These are phyloP conservation scores for Geopyxis carbonaria DNA, from an alignment of 495 filamentous ascomycete species.

Conservation along the genomic window DNA sequence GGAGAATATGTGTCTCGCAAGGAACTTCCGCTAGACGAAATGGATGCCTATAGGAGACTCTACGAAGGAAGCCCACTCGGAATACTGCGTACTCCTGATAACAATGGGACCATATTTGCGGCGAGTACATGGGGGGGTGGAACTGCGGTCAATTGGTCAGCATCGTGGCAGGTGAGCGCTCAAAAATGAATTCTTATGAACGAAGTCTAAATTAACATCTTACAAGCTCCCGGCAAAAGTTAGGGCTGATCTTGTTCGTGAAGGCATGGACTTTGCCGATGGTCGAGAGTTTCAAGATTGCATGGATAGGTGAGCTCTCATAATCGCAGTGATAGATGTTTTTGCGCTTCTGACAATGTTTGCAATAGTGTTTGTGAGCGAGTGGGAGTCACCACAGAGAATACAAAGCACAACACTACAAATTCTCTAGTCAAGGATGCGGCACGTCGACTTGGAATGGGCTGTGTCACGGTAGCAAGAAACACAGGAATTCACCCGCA, in stretches of 20 bases:
- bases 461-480: constrained; percentile 53
- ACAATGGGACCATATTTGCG: constrained; percentile 40
- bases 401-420: constrained; percentile 50
- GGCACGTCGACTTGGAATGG: constrained; percentile 55
- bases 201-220: too few relatives aligned
- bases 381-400: constrained; percentile 60
- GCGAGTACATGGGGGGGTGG: constrained; percentile 73
- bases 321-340: constrained; percentile 19
- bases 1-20: too few relatives aligned
- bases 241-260: too few relatives aligned
- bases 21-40: not conserved
- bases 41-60: not conserved
- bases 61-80: not conserved
- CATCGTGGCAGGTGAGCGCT: constrained; percentile 42
- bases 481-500: constrained; percentile 58
- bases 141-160: constrained; percentile 77
- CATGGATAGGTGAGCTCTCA: constrained; percentile 37
- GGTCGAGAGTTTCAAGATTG: constrained; percentile 56
- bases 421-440: constrained; percentile 60
- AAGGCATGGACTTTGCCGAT: constrained; percentile 64
- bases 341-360: constrained; percentile 24
- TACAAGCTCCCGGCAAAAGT: too few relatives aligned
- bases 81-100: constrained; percentile 28
- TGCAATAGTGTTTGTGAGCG: constrained; percentile 35
- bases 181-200: too few relatives aligned